Evolutionary conservation across 495 filamentous ascomycete species (phyloP).

Genomic region (Collariella sp.): DNA sequence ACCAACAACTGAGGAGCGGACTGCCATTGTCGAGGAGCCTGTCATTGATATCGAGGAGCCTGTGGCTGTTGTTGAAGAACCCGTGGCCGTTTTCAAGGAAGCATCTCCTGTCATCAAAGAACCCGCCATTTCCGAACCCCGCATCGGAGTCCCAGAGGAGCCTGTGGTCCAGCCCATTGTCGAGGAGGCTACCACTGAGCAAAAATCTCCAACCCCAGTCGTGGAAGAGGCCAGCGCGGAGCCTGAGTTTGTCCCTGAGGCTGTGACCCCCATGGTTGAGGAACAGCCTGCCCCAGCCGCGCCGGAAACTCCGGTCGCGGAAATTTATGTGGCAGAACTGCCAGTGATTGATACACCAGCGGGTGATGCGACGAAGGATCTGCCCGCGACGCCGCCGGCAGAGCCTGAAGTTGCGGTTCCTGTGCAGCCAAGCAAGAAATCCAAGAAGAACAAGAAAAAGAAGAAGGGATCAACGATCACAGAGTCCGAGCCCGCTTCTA

Average conservation of each 20-base stretch:
- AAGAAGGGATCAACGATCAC: slow-evolving; percentile 11
- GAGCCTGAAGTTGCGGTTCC: background rate
- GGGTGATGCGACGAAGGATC: background rate
- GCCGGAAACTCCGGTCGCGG: background rate
- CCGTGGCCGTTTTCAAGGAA: background rate
- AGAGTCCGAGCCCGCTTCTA: slow-evolving; percentile 2
- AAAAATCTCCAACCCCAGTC: background rate
- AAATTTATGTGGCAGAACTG: background rate
- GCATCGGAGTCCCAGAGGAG: background rate
- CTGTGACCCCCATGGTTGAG: background rate
- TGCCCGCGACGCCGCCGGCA: background rate
- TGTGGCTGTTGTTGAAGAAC: background rate
- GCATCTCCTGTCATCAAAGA: too few species aligned
- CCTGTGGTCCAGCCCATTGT: background rate
- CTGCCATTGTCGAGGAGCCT: background rate
- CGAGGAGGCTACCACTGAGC: background rate
- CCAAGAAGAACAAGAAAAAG: slow-evolving; percentile 20
- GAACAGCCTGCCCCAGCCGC: background rate
- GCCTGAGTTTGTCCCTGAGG: background rate
- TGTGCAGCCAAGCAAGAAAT: slow-evolving; percentile 11
- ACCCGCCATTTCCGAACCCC: too few species aligned
- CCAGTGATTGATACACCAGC: background rate
- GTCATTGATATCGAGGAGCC: background rate
- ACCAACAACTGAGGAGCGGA: background rate
- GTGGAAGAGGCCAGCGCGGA: background rate